Evolutionary conservation across 202 grass and related monocot genomes (phyloP), one percentile per base, ranked within the genome.

Genomic region (Tripidium arundinaceum): DNA sequence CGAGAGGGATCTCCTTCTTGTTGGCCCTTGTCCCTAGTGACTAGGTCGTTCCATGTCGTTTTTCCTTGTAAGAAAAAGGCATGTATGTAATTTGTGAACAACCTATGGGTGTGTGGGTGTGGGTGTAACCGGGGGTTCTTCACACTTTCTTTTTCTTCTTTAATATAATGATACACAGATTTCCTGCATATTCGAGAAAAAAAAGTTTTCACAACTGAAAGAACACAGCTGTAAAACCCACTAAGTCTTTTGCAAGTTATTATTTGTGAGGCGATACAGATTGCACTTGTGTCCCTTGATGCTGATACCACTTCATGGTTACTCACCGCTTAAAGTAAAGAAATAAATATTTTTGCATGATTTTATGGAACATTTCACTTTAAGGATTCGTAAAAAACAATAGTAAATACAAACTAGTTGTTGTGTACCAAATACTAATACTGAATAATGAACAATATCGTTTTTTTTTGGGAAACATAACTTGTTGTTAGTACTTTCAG

Each of bases 401-500:
- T 75, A 65, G 12, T 52, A 37, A 70, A 62, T 63, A 72, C 4
- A 83, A 19, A 80, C 37, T 76, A 76, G 39, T 42, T 28, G 13
- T 50, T 73, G 41, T 36, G 69, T 55, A 80, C 16, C 18, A 18
- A 72, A 57, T 6, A 74, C 21, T 81, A 72, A 46, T 6, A 79
- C 7, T 81, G 36, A 65, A 81, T 80, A 6, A 14, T 45, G 62
- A 65, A 88, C 68, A 12, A 31, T 46, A 38, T 84, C 59, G n/a
- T 22, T 83, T 18, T 60, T 52, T 12, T 65, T 55, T n/a, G 46
- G 16, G 65, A 58, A 41, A 65, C 25, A 18, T 39, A 27, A 36
- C 69, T 66, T 78, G 46, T 61, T 78, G 41, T 81, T 52, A 66
- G 72, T 68, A 39, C 18, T 89, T 83, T 64, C 88, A 94, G 91